phyloP scores from a whole-genome alignment of 441 rosid genomes.

The Pelargonium australe region DNA sequence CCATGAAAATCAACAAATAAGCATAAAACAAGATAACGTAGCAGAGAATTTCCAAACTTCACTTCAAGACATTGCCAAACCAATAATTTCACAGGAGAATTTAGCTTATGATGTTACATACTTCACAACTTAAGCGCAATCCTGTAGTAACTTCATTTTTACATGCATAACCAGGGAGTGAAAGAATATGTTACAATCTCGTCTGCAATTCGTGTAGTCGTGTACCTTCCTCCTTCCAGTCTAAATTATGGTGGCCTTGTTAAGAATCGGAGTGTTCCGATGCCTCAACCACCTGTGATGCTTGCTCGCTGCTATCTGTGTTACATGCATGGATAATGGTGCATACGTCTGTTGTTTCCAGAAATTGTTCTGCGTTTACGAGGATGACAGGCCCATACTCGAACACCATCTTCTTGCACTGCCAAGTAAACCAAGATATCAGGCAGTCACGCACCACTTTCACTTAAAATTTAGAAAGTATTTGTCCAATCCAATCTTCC shows the following conservation, averaged over 20 bases:
- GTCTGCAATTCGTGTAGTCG: not conserved
- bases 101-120: slow-evolving; percentile 2
- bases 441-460: not conserved
- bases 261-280: not conserved
- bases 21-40: no score
- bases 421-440: slow-evolving; percentile 8
- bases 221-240: not conserved
- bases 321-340: slow-evolving; percentile 12
- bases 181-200: slow-evolving; percentile 1
- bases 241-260: not conserved
- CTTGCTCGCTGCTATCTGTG: not conserved
- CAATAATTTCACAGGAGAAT: not conserved
- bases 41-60: not conserved
- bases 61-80: not conserved
- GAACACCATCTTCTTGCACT: slow-evolving; percentile 27
- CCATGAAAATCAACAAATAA: no score
- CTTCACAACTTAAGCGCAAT: slow-evolving; percentile 3
- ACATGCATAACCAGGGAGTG: not conserved
- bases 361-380: slow-evolving; percentile 19
- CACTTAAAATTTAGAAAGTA: no score
- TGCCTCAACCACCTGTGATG: not conserved
- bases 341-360: slow-evolving; percentile 22
- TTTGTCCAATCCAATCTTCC: no score
- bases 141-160: not conserved
- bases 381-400: slow-evolving; percentile 26